Evolutionary conservation across 2,329 filamentous ascomycete genomes (phyloP), one percentile per base, ranked within the genome.

Genomic region (Eutypa lata): DNA sequence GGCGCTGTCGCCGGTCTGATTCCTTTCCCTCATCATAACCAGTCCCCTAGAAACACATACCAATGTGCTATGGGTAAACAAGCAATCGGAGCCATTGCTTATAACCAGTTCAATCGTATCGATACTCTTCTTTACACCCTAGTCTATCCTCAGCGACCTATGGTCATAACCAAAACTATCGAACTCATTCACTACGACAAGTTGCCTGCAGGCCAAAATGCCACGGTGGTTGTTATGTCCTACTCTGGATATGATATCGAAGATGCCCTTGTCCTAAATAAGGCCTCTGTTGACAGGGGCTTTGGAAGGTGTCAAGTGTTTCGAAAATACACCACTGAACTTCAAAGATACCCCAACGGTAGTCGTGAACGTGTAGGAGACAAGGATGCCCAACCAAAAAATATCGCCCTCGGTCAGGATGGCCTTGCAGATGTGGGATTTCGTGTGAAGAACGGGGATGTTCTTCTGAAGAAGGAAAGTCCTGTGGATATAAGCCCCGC

Each of bases 41-140:
- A 99, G 71, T 99, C 95, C 16, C 94, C 94, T 10, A 83, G 94
- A 80, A 99, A 99, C 69, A 99, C 94, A 0, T 99, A 99, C 67
- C 93, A 97, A 79, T 97, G 93, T 75, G 94, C 94, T 74, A 99
- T 99, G 94, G 94, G 94, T 82, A 99, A 99, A 76, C 94, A 99
- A 88, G 94, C 94, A 38, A 97, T 99, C 69, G 94, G 94, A 33
- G 92, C 93, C 33, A 97, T 99, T 68, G 94, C 93, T 16, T 96
- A 96, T 68, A 99, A 99, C 68, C 94, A 99, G 71, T 96, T 97
- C 74, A 90, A 93, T 64, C 87, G 94, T 52, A 97, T 99, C 69
- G 94, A 99, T 66, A 97, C 93, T 0, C 79, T 99, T 16, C 83
- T 99, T 7, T 97, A 97, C 68, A 89, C 96, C 1, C 90, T 99